Evolutionary conservation across 2,329 filamentous ascomycete genomes (phyloP).

Genomic region (Sclerotinia sclerotiorum): DNA sequence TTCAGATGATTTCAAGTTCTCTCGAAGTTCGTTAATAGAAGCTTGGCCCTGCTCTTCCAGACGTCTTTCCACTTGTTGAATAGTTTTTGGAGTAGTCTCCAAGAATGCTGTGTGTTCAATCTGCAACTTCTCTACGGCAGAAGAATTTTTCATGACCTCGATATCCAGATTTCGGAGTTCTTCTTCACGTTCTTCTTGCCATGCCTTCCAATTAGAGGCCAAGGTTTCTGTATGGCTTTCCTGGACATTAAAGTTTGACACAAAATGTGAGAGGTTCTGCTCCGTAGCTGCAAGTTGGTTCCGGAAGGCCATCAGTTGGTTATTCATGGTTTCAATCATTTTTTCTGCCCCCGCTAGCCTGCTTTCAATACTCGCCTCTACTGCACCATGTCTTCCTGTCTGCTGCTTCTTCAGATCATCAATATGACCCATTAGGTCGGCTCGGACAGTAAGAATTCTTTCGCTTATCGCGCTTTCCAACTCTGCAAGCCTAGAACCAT

Average conservation of each 20-base stretch:
- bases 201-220: background rate
- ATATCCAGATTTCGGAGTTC: constrained; percentile 6
- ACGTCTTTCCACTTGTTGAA: constrained; percentile 7
- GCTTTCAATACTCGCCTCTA: background rate
- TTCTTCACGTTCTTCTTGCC: constrained; percentile 10
- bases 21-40: background rate
- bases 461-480: background rate
- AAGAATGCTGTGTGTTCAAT: constrained; percentile 1
- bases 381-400: background rate
- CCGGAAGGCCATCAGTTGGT: background rate
- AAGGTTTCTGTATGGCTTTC: background rate
- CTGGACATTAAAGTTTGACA: background rate
- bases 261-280: background rate
- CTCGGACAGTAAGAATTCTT: background rate
- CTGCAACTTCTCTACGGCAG: constrained; percentile 4
- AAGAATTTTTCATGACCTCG: constrained; percentile 11
- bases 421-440: background rate
- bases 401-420: background rate
- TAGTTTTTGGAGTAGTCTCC: background rate
- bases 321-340: background rate
- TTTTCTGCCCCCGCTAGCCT: background rate
- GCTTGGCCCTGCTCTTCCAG: background rate
- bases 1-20: background rate
- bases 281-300: background rate
- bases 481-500: background rate